A percentile compares a stretch with the other conserved stretches of the same genome.
Conservation (phyloP, 2,329 filamentous ascomycete genomes). For the Arachnomyces sp. region DNA sequence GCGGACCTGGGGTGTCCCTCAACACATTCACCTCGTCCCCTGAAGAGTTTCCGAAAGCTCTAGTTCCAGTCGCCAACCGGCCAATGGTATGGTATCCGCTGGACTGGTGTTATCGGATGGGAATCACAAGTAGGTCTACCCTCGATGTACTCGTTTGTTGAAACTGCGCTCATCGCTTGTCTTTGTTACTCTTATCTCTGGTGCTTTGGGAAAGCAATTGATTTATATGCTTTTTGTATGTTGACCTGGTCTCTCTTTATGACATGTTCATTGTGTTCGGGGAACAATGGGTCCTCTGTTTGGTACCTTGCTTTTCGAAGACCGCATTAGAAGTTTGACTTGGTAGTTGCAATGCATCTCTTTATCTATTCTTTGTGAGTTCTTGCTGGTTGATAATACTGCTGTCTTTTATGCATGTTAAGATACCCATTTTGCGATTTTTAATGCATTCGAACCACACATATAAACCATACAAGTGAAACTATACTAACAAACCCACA, state of each 20-base stretch:
- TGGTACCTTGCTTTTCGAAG: too few relatives aligned
- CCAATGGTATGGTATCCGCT: constrained; percentile 44
- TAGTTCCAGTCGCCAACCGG: constrained; percentile 42
- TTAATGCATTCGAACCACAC: not conserved
- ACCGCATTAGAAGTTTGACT: too few relatives aligned
- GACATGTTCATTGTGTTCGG: too few relatives aligned
- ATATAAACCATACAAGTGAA: not conserved
- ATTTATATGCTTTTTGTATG: too few relatives aligned
- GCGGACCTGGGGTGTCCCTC: constrained; percentile 41
- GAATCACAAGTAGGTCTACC: constrained; percentile 34
- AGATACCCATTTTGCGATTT: constrained; percentile 2
- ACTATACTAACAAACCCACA: constrained; percentile 12
- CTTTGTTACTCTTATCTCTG: not conserved
- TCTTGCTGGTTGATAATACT: not conserved
- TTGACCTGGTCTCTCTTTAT: too few relatives aligned
- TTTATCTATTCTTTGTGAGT: constrained; percentile 2
- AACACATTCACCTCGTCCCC: constrained; percentile 44
- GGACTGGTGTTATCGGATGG: constrained; percentile 42
- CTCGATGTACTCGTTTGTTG: not conserved
- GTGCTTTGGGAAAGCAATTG: not conserved
- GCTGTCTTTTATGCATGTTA: constrained; percentile 3
- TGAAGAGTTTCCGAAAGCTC: constrained; percentile 40
- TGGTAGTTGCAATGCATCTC: constrained; percentile 2
- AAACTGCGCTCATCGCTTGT: too few relatives aligned
- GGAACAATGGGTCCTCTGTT: too few relatives aligned